Conservation (phyloP, 192 early-diverging fungal genomes). For the Gaertneriomyces sp. region DNA sequence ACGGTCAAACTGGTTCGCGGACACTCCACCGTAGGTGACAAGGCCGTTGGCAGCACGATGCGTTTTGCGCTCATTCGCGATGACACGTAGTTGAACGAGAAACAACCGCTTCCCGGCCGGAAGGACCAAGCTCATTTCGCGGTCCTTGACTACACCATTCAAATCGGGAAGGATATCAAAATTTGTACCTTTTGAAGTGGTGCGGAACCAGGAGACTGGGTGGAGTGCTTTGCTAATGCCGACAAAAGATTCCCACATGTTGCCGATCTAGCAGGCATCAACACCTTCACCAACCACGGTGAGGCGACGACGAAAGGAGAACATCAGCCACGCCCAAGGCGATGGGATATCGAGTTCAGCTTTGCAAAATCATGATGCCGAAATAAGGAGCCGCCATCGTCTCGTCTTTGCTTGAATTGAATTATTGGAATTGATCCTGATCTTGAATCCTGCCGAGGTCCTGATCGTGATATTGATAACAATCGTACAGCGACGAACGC, state of each 20-base stretch:
- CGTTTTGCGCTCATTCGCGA: constrained; percentile 45
- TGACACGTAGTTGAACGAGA: constrained; percentile 60
- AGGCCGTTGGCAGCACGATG: constrained; percentile 15
- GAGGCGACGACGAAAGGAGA: too few relatives aligned
- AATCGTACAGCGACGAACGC: too few relatives aligned
- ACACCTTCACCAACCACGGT: constrained; percentile 26
- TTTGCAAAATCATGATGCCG: too few relatives aligned
- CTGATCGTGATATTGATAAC: too few relatives aligned
- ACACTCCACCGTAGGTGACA: constrained; percentile 17
- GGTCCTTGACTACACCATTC: constrained; percentile 66
- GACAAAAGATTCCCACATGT: background rate
- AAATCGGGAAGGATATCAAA: constrained; percentile 59
- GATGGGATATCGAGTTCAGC: too few relatives aligned
- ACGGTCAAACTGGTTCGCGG: constrained; percentile 15
- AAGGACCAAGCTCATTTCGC: constrained; percentile 69
- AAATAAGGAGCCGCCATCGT: too few relatives aligned
- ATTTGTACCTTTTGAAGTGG: constrained; percentile 10
- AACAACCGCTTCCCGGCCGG: constrained; percentile 67
- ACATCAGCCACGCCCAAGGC: too few relatives aligned
- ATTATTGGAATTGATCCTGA: too few relatives aligned
- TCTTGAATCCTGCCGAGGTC: too few relatives aligned
- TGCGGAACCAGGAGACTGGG: constrained; percentile 19
- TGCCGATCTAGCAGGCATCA: constrained; percentile 14
- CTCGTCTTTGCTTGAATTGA: too few relatives aligned
- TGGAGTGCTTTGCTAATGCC: constrained; percentile 3